Evolutionary conservation across 1,139 yeast species (phyloP), one percentile per base, ranked within the genome.

Genomic region (Yamadazyma songkhlaensis): DNA sequence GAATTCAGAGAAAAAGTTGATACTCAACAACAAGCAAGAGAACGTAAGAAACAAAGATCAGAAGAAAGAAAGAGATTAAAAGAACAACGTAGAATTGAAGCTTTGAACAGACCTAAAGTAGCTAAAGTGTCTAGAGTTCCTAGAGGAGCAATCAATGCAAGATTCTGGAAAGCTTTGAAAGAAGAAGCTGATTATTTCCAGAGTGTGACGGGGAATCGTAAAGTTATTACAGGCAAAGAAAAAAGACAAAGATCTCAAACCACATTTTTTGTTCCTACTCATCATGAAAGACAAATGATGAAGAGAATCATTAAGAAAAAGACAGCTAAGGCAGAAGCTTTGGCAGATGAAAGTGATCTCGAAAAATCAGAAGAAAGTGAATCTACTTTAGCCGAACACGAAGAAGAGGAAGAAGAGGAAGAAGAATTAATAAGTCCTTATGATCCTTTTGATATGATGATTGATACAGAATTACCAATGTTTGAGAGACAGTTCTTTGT

Each of bases 171-270:
- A 20, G 27, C 21, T 11, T 27, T 34, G 11, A 26, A 54, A 25
- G 61, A 50, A 25, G 65, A 60, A 28, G 61, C 72, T 0, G 55
- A 54, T 9, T 64, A 65, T 46, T 68, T 68, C 39, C 73, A 67
- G 47, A 56, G 67, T 23, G 62, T 67, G 10, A 59, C 64, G 3
- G 74, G 74, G 13, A 63, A 67, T 40, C 57, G 59, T 13, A 50
- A 54, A 33, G 36, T 50, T 20, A 53, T 68, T 9, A 54, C 56
- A 39, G 52, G 48, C 12, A 71, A 72, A 10, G 62, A 55, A 27
- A 66, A 63, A 47, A 51, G 74, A 35, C 55, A 54, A 39, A 48
- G 72, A 26, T 51, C 51, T 14, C 59, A 57, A 31, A 52, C 66
- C 0, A 51, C 51, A 11, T 52, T 53, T 35, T 62, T 43, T 33